Conservation (phyloP, 345 rosid genomes). For the Eucalyptus brandiana region DNA sequence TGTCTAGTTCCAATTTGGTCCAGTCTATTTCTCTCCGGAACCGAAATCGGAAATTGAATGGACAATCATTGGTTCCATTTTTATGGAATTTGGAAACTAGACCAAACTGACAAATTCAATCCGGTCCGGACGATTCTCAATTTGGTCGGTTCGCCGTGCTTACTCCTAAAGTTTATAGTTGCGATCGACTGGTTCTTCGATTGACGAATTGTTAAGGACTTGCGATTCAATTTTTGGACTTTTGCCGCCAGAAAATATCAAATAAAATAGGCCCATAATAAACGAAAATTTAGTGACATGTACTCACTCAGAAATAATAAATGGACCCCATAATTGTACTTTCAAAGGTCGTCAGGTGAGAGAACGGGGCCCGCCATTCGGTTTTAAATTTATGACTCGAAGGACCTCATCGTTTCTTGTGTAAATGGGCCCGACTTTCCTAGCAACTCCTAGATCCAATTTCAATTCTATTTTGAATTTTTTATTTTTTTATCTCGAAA, state of each 20-base stretch:
- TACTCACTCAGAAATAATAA: not conserved
- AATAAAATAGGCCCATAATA: not conserved
- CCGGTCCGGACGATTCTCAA: accelerated
- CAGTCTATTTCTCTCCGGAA: accelerated
- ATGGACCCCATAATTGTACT: not conserved
- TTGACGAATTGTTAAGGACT: not conserved
- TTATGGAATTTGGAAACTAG: accelerated
- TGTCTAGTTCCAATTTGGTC: accelerated
- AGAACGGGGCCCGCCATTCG: not conserved
- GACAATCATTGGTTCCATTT: accelerated
- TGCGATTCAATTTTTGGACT: not conserved
- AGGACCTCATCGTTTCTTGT: not conserved
- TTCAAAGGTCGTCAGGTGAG: not conserved
- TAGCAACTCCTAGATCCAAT: no score
- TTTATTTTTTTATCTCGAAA: no score
- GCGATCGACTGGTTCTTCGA: accelerated
- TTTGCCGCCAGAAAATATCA: not conserved
- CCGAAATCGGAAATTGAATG: accelerated
- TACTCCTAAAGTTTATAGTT: not conserved
- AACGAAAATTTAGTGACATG: not conserved
- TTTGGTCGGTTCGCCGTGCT: accelerated
- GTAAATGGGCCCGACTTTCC: not conserved
- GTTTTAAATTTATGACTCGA: not conserved
- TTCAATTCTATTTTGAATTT: no score
- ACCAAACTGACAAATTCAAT: no score